Evolutionary conservation across 345 rosid species (phyloP).

Genomic region (Euphorbia tirucalli): DNA sequence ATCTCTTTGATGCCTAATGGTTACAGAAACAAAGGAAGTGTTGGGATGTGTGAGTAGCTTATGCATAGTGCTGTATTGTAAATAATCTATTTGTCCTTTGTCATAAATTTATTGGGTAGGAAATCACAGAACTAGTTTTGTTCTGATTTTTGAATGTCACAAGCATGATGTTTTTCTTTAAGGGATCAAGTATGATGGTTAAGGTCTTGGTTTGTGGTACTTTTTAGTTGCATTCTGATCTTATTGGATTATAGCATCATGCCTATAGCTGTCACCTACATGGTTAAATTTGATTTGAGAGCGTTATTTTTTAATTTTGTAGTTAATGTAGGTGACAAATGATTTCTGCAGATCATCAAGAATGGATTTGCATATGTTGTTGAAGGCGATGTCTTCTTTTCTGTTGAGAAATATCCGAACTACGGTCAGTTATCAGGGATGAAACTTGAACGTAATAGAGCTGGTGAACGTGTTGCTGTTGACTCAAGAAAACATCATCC

Average conservation of each 20-base stretch:
- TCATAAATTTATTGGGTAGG: not conserved
- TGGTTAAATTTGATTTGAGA: not conserved
- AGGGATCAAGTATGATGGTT: not conserved
- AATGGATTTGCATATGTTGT: constrained; percentile 68
- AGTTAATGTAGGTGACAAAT: not conserved
- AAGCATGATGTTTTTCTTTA: too few relatives aligned
- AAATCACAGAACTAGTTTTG: not conserved
- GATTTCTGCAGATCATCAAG: constrained; percentile 61
- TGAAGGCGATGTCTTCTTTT: constrained; percentile 78
- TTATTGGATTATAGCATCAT: not conserved
- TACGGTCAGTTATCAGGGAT: constrained; percentile 80
- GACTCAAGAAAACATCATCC: constrained; percentile 83
- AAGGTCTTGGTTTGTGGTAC: not conserved
- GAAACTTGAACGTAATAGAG: constrained; percentile 63
- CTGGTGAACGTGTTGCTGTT: constrained; percentile 83
- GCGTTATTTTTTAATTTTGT: not conserved
- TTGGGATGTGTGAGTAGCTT: not conserved
- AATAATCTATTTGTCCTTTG: constrained; percentile 3
- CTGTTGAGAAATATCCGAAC: constrained; percentile 67
- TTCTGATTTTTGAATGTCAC: not conserved
- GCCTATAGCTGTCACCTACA: not conserved
- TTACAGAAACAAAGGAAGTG: not conserved
- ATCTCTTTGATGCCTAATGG: not conserved
- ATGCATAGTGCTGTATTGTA: not conserved
- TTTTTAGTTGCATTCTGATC: not conserved